phyloP scores from a whole-genome alignment of 225 moss, liverwort and hornwort species.

The Antitrichia curtipendula region DNA sequence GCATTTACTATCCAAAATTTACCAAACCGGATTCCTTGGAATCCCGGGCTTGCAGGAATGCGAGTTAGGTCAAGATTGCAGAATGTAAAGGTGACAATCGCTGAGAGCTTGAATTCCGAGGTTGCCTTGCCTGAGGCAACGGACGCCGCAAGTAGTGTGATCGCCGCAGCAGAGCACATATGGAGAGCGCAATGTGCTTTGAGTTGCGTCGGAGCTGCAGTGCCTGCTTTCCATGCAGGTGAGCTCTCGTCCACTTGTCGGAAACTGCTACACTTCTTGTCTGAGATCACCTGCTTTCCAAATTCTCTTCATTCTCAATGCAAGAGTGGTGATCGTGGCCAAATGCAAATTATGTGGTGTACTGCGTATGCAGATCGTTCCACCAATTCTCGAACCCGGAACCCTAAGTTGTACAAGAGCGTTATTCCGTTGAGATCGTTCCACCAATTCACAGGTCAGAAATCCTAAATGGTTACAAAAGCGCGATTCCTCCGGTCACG shows the following conservation, averaged over 20 bases:
- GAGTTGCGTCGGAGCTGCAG: conserved; percentile 17
- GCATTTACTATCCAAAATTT: too few species aligned
- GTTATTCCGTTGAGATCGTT: not conserved
- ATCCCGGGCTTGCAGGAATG: too few species aligned
- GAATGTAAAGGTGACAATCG: not conserved
- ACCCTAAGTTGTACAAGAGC: not conserved
- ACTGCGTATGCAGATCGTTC: not conserved
- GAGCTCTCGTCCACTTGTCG: too few species aligned
- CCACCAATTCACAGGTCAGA: not conserved
- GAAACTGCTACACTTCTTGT: not conserved
- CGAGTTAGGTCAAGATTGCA: not conserved
- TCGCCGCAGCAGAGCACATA: conserved; percentile 23
- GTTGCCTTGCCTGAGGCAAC: not conserved
- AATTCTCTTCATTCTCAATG: not conserved
- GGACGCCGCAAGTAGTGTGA: not conserved
- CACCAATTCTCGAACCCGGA: not conserved
- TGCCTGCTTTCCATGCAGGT: not conserved
- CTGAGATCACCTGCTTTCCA: not conserved
- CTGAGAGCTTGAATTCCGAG: not conserved
- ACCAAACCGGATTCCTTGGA: too few species aligned
- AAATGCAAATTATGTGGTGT: too few species aligned
- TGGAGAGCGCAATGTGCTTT: conserved; percentile 35
- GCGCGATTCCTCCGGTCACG: not conserved
- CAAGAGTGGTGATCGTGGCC: too few species aligned
- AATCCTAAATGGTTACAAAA: not conserved